Evolutionary conservation across 2,329 filamentous ascomycete genomes (phyloP).

Genomic region (Ascochyta viciae-villosae): DNA sequence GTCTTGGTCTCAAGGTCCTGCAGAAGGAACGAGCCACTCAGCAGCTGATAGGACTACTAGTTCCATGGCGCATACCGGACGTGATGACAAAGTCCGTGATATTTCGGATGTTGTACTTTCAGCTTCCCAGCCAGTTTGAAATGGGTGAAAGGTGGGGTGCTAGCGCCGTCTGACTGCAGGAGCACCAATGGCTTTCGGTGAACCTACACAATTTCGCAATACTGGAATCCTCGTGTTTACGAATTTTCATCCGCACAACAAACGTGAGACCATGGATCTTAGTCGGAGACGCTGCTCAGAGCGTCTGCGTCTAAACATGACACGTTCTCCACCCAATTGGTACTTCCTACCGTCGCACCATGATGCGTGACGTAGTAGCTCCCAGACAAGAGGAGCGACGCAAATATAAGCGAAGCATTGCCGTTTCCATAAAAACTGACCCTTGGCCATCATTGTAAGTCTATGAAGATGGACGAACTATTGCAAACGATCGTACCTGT

Average conservation of each 20-base stretch:
- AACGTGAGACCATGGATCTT: no score
- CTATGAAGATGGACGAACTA: background rate
- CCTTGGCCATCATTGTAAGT: background rate
- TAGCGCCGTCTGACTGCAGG: background rate
- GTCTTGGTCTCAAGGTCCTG: no score
- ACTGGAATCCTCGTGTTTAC: background rate
- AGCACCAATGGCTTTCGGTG: slow-evolving; percentile 3
- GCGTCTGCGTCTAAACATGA: background rate
- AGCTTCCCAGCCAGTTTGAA: background rate
- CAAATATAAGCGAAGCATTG: background rate
- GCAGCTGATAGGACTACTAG: background rate
- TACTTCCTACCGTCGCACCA: slow-evolving; percentile 7
- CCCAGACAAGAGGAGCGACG: background rate
- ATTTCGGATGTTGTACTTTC: background rate
- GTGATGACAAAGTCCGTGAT: slow-evolving; percentile 1
- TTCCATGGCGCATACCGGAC: background rate
- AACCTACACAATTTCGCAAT: background rate
- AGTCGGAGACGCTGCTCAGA: no score
- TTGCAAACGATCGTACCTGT: background rate
- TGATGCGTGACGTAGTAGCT: slow-evolving; percentile 7
- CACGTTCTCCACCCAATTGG: background rate
- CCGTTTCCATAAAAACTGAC: background rate
- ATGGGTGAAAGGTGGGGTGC: background rate
- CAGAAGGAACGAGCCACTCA: no score
- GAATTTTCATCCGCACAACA: background rate